Evolutionary conservation across 257 asterid genomes (phyloP), one percentile per base, ranked within the genome.

Genomic region (Datura wrightii): DNA sequence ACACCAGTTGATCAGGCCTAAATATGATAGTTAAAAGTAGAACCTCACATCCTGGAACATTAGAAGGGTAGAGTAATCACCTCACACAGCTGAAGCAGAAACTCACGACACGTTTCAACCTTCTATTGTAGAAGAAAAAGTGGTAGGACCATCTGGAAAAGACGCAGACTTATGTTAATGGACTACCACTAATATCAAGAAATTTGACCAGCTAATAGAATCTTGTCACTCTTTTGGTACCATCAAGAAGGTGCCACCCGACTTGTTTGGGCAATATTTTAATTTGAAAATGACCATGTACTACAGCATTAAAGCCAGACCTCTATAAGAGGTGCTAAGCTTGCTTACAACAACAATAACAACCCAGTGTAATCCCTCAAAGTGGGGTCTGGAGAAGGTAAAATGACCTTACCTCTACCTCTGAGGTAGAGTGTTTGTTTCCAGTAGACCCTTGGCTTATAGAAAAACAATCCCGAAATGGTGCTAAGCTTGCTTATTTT

Each of bases 81-180:
- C 99, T 97, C 86, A 92, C 62, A 85, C 99, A 97, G 94, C 96
- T 90, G 89, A 95, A 97, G 62, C 93, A 97, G 76, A 95, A 94
- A 94, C 94, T 93, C 66, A 95, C 97, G 37, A 97, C 93, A 3
- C 99, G 97, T 89, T 92, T 95, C 87, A 94, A 92, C 89, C 89
- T 94, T 87, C 97, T 91, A 85, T 95, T 94, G 94, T 97, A 97
- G 93, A 97, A 97, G 93, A 97, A 97, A 93, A 95, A 94, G 90
- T 95, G 95, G 84, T 91, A 94, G 1, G 98, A 93, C 98, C 98
- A 97, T 91, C 99, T 97, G 92, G 55, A 84, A 81, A 48, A 83
- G 39, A 85, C 55, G 65, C 46, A 69, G 34, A 56, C 42, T 14
- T 39, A n/a, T 86, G 44, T 71, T 82, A 71, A 84, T 55, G 56